Conservation (phyloP, 2,329 filamentous ascomycete species). For the Lachnellula subtilissima region DNA sequence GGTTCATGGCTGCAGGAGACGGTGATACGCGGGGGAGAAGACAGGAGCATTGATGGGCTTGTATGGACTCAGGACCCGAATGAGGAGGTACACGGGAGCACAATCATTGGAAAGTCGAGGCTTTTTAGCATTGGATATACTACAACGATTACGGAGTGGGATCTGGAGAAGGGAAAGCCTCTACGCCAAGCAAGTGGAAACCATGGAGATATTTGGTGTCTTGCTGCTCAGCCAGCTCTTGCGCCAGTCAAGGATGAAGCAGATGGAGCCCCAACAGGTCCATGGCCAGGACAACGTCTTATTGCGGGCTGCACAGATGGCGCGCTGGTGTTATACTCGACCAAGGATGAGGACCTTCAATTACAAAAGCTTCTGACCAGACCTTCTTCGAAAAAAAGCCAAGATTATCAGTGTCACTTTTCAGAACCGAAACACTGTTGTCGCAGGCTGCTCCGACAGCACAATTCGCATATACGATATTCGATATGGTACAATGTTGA, state of each 20-base stretch:
- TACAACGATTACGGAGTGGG: constrained; percentile 90
- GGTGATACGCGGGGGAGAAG: constrained; percentile 75
- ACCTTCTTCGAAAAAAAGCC: constrained; percentile 73
- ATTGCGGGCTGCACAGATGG: constrained; percentile 90
- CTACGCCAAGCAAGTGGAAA: constrained; percentile 83
- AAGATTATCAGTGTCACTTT: constrained; percentile 89
- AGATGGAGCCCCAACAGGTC: constrained; percentile 28
- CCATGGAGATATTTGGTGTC: constrained; percentile 95
- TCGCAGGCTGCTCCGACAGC: constrained; percentile 94
- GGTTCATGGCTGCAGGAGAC: constrained; percentile 82
- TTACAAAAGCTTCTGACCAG: constrained; percentile 73
- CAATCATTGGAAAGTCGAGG: constrained; percentile 66
- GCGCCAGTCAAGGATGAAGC: constrained; percentile 15
- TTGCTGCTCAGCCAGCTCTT: constrained; percentile 71
- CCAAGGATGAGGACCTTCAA: constrained; percentile 75
- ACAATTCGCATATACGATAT: constrained; percentile 90
- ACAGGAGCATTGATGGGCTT: constrained; percentile 83
- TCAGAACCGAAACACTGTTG: constrained; percentile 74
- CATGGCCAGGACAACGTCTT: constrained; percentile 52
- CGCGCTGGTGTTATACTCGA: constrained; percentile 79
- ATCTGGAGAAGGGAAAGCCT: constrained; percentile 72
- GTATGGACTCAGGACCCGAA: constrained; percentile 87
- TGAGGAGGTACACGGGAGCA: constrained; percentile 58
- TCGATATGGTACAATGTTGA: constrained; percentile 67
- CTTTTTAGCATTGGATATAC: constrained; percentile 97